Conservation (phyloP, 2,329 filamentous ascomycete species). For the Ascochyta pisi region DNA sequence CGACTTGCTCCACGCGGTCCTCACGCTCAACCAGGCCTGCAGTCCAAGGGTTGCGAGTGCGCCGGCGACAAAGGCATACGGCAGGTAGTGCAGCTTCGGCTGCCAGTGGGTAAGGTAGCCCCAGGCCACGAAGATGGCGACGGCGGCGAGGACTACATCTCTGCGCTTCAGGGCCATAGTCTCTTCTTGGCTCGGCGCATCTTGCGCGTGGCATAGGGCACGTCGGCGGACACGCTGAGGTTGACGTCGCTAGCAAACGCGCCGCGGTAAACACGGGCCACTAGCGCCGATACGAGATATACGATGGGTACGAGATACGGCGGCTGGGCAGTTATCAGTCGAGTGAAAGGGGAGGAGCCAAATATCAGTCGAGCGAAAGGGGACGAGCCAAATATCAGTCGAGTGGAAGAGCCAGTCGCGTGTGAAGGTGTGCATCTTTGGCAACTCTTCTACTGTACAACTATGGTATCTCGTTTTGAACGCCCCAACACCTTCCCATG, state of each 20-base stretch:
- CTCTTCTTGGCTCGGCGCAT: conserved; percentile 49
- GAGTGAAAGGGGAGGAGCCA: too few species aligned
- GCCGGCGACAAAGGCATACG: conserved; percentile 82
- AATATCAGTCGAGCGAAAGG: too few species aligned
- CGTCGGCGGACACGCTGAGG: conserved; percentile 9
- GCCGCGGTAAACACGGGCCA: conserved; percentile 1
- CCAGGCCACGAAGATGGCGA: conserved; percentile 84
- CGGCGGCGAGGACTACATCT: conserved; percentile 71
- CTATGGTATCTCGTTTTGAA: conserved; percentile 19
- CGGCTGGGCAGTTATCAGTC: too few species aligned
- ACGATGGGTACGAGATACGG: neutral
- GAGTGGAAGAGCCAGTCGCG: neutral
- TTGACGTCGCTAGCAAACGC: conserved; percentile 12
- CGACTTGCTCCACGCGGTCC: conserved; percentile 59
- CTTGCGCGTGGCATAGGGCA: conserved; percentile 34
- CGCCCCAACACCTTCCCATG: conserved; percentile 18
- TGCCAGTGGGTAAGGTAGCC: conserved; percentile 83
- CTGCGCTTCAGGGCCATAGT: conserved; percentile 75
- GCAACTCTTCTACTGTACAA: neutral
- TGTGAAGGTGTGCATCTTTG: neutral
- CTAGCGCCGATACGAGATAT: neutral
- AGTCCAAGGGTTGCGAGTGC: conserved; percentile 61
- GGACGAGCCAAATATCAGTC: too few species aligned
- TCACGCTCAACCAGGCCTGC: conserved; percentile 66
- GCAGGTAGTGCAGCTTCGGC: conserved; percentile 81